Evolutionary conservation across 345 rosid species (phyloP).

Genomic region (Pugionium dolabratum): DNA sequence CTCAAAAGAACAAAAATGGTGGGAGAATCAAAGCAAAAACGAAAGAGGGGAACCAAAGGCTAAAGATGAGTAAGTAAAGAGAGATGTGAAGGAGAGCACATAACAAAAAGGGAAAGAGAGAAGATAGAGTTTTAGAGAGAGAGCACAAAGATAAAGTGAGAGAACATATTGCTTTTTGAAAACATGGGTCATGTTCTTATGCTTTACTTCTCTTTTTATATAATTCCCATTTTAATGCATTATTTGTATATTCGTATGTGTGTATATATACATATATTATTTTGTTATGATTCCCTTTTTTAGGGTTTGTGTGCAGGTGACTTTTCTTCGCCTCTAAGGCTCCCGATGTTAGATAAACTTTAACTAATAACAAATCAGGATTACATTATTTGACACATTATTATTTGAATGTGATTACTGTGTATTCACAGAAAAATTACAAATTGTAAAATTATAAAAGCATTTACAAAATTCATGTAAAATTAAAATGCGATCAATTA

Average conservation of each 20-base stretch:
- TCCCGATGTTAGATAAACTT: slow-evolving; percentile 30
- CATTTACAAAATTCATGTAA: too few relatives aligned
- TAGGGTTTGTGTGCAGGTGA: slow-evolving; percentile 40
- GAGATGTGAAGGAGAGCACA: slow-evolving; percentile 33
- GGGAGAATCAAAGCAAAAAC: slow-evolving; percentile 39
- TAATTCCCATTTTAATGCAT: slow-evolving; percentile 37
- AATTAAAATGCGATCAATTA: too few relatives aligned
- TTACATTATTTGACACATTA: background rate
- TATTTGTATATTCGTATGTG: slow-evolving; percentile 9
- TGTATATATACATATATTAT: slow-evolving; percentile 8
- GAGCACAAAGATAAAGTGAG: slow-evolving; percentile 41
- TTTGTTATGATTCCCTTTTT: slow-evolving; percentile 33
- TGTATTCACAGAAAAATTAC: too few relatives aligned
- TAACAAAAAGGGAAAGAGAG: slow-evolving; percentile 39
- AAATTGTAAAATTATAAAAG: too few relatives aligned
- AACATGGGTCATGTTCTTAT: slow-evolving; percentile 40
- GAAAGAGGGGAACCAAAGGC: slow-evolving; percentile 41
- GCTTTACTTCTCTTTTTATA: slow-evolving; percentile 33
- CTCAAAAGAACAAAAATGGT: slow-evolving; percentile 44
- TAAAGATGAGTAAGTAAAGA: too few relatives aligned
- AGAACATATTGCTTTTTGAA: slow-evolving; percentile 31
- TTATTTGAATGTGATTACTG: too few relatives aligned
- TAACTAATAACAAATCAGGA: too few relatives aligned
- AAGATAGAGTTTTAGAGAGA: slow-evolving; percentile 36
- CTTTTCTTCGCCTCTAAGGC: slow-evolving; percentile 41